These are phyloP conservation scores for Cyberlindnera suaveolens DNA, from an alignment of 805 yeast species.

Conservation along the genomic window DNA sequence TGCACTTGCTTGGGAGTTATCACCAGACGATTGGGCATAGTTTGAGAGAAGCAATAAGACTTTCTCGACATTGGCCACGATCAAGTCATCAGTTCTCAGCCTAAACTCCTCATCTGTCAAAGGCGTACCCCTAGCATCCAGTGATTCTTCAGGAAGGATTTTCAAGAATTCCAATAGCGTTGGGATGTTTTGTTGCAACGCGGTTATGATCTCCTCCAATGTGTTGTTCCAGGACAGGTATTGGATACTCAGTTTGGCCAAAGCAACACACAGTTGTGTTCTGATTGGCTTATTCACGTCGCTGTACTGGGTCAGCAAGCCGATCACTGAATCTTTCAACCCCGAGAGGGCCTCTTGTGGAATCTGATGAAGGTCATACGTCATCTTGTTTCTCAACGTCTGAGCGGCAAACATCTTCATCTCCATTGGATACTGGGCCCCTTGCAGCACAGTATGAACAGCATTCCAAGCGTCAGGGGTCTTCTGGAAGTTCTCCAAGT, in stretches of 20 bases:
- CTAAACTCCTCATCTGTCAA: conserved; percentile 78
- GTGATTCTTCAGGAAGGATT: conserved; percentile 86
- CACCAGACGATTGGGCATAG: conserved; percentile 32
- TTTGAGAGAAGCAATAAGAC: conserved; percentile 60
- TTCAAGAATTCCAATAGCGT: conserved; percentile 72
- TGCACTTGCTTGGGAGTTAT: conserved; percentile 27
- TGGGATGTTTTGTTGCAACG: conserved; percentile 35
- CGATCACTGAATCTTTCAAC: conserved; percentile 64
- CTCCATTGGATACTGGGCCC: conserved; percentile 35
- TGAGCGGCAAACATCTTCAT: conserved; percentile 83
- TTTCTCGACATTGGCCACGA: conserved; percentile 59
- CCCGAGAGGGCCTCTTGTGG: conserved; percentile 49
- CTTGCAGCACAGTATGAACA: conserved; percentile 47
- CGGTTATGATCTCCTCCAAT: conserved; percentile 54
- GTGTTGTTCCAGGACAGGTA: conserved; percentile 67
- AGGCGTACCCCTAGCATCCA: conserved; percentile 70
- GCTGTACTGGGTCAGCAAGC: conserved; percentile 46
- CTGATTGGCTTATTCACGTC: conserved; percentile 51
- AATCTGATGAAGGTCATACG: conserved; percentile 78
- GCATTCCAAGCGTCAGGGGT: conserved; percentile 76
- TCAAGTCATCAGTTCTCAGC: conserved; percentile 53
- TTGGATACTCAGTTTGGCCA: conserved; percentile 80
- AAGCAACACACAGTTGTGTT: conserved; percentile 75
- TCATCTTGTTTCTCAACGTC: conserved; percentile 76
- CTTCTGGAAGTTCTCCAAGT: conserved; percentile 77